These are phyloP conservation scores for Symbiotaphrina buchneri DNA, from an alignment of 495 filamentous ascomycete species.

Conservation along the genomic window DNA sequence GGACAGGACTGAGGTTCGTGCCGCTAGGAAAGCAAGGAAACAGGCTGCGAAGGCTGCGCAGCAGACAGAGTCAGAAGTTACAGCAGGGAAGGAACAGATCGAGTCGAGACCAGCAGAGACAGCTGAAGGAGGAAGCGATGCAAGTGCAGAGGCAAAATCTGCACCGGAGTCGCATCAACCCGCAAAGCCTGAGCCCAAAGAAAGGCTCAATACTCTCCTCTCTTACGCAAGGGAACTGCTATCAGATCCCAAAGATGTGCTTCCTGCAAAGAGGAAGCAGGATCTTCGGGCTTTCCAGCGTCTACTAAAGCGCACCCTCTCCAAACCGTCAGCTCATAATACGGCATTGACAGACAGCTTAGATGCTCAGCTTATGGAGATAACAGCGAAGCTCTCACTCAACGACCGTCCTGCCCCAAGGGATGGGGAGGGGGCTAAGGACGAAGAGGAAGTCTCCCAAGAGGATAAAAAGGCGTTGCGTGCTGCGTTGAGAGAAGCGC, in stretches of 20 bases:
- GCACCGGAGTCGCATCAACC: slow-evolving; percentile 11
- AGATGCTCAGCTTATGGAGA: slow-evolving; percentile 24
- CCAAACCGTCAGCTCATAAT: slow-evolving; percentile 22
- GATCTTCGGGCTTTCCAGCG: slow-evolving; percentile 33
- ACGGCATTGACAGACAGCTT: slow-evolving; percentile 22
- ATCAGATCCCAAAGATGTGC: slow-evolving; percentile 15
- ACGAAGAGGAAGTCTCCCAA: too few species aligned
- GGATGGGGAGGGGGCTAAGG: too few species aligned
- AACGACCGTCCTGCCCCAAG: not conserved
- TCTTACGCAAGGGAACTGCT: slow-evolving; percentile 29
- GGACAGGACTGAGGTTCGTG: slow-evolving; percentile 21
- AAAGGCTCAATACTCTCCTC: slow-evolving; percentile 16
- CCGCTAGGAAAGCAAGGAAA: slow-evolving; percentile 11
- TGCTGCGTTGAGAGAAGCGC: slow-evolving; percentile 24
- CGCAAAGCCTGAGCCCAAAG: slow-evolving; percentile 7
- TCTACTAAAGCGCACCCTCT: slow-evolving; percentile 27
- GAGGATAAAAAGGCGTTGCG: too few species aligned
- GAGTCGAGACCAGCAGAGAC: slow-evolving; percentile 8
- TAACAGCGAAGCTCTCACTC: slow-evolving; percentile 9
- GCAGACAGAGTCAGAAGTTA: slow-evolving; percentile 3
- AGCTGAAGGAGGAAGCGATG: slow-evolving; percentile 11
- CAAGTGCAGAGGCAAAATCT: slow-evolving; percentile 6
- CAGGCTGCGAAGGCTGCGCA: slow-evolving; percentile 8
- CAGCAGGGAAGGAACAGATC: slow-evolving; percentile 1
- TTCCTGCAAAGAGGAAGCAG: slow-evolving; percentile 38